Conservation (phyloP, 371 early-diverging fungal genomes). For the Apophysomyces variabilis region DNA sequence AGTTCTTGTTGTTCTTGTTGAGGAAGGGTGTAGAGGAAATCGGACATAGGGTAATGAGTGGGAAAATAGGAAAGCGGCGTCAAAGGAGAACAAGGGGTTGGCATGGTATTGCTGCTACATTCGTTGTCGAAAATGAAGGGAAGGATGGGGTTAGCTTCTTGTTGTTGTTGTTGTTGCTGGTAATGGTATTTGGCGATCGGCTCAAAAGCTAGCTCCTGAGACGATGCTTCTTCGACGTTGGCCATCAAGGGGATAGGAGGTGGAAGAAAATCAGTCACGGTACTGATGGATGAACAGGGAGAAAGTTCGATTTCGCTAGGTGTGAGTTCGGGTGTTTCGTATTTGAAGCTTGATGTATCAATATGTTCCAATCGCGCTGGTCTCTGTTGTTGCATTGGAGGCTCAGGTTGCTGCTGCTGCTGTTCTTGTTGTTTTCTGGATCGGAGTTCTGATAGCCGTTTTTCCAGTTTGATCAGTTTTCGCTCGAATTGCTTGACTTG, state of each 20-base stretch:
- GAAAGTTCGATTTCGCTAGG: not conserved
- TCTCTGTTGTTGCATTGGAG: not conserved
- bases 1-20: not conserved
- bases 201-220: not conserved
- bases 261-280: not conserved
- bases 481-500: slow-evolving; percentile 47
- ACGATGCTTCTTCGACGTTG: not conserved
- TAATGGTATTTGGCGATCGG: not conserved
- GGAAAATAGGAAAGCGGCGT: not conserved
- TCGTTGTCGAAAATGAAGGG: too few species aligned
- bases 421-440: slow-evolving; percentile 13
- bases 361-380: not conserved
- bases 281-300: not conserved
- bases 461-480: slow-evolving; percentile 40
- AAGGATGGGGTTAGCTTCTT: not conserved
- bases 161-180: not conserved
- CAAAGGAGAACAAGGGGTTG: not conserved
- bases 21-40: not conserved
- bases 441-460: slow-evolving; percentile 12
- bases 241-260: slow-evolving; percentile 3
- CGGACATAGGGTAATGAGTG: not conserved
- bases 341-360: not conserved
- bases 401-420: slow-evolving; percentile 26
- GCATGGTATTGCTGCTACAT: not conserved
- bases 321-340: not conserved